phyloP scores from a whole-genome alignment of 495 filamentous ascomycete genomes.

The Daldinia vernicosa region DNA sequence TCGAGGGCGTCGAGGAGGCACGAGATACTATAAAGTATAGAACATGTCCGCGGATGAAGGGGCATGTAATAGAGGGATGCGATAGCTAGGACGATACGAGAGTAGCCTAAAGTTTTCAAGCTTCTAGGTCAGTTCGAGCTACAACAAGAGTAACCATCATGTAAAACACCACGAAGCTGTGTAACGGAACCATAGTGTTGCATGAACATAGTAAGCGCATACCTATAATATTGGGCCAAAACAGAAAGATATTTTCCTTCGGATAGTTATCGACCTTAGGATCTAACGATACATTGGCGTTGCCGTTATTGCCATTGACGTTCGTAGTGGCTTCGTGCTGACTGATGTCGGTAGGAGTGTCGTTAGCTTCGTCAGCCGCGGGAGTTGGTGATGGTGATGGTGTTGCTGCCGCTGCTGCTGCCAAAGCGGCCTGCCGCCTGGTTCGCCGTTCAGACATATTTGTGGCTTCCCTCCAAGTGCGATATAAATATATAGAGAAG shows the following conservation, averaged over 20 bases:
- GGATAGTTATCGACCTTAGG: conserved; percentile 35
- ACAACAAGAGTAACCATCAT: not conserved
- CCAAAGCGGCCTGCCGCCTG: conserved; percentile 49
- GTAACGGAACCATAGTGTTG: not conserved
- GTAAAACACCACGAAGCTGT: conserved; percentile 2
- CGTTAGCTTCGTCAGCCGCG: conserved; percentile 1
- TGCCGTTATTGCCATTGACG: conserved; percentile 40
- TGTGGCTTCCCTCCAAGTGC: conserved; percentile 8
- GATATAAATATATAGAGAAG: not conserved
- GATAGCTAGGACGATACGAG: conserved; percentile 85
- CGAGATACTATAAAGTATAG: conserved; percentile 86
- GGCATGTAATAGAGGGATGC: conserved; percentile 99
- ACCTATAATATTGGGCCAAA: conserved; percentile 95
- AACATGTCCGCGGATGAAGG: conserved; percentile 93
- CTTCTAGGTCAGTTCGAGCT: conserved; percentile 22
- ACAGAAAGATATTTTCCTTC: conserved; percentile 92
- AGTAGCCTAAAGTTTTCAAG: conserved; percentile 70
- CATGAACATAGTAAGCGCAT: conserved; percentile 40
- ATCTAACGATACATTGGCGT: conserved; percentile 28
- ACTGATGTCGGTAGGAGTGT: conserved; percentile 28
- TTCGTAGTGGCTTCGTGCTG: conserved; percentile 24
- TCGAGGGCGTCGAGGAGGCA: conserved; percentile 95
- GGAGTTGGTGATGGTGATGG: conserved; percentile 6
- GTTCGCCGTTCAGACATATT: conserved; percentile 48
- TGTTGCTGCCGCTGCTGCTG: conserved; percentile 28